Conservation (phyloP, 1,284 basidiomycete genomes). For the Schizophyllum amplum region DNA sequence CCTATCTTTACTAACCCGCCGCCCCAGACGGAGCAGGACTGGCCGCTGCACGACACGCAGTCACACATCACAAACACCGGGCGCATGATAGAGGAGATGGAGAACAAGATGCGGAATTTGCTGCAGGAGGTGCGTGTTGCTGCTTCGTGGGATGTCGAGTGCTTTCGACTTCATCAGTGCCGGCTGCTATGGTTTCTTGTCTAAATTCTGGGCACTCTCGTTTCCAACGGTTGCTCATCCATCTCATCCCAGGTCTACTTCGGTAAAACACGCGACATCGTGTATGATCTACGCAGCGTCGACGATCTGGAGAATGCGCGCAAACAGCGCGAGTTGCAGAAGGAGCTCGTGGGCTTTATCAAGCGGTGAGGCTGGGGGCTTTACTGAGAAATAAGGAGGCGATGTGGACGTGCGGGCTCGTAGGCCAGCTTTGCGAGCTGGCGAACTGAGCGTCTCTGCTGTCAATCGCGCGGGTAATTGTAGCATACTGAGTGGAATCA, state of each 20-base stretch:
- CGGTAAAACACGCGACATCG: slow-evolving; percentile 94
- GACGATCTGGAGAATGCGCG: slow-evolving; percentile 81
- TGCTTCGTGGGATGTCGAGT: background rate
- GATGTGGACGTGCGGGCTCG: too few relatives aligned
- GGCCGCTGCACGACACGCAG: slow-evolving; percentile 65
- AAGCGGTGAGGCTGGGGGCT: too few relatives aligned
- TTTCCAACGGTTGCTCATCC: slow-evolving; percentile 4
- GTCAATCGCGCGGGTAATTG: too few relatives aligned
- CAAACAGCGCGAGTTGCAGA: slow-evolving; percentile 81
- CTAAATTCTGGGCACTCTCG: too few relatives aligned
- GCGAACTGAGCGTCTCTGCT: too few relatives aligned
- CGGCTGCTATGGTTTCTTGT: too few relatives aligned
- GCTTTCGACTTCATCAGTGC: background rate
- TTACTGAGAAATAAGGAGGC: too few relatives aligned
- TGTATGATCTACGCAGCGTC: slow-evolving; percentile 83
- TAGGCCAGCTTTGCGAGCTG: too few relatives aligned
- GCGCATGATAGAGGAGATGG: slow-evolving; percentile 96
- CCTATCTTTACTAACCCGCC: slow-evolving; percentile 1
- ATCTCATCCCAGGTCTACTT: slow-evolving; percentile 76
- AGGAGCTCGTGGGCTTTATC: slow-evolving; percentile 89
- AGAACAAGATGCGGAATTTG: slow-evolving; percentile 96
- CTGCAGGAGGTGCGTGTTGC: slow-evolving; percentile 69
- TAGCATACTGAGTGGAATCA: too few relatives aligned
- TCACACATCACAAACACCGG: slow-evolving; percentile 93
- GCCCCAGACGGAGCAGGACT: slow-evolving; percentile 75